Evolutionary conservation across 306 rosid genomes (phyloP).

Genomic region (Dryas octopetala): DNA sequence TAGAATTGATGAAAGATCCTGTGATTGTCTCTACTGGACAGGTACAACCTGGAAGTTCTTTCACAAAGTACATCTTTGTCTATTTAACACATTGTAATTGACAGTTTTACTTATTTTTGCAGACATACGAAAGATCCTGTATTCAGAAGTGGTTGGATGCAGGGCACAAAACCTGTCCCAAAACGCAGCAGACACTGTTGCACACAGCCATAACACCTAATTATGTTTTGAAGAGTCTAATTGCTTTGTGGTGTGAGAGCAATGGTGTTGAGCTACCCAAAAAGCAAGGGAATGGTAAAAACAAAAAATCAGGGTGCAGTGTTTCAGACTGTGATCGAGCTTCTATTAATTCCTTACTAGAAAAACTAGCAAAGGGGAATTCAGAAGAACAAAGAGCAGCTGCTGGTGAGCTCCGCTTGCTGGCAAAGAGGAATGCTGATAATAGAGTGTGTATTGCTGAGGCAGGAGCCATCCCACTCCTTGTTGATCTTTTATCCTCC

Average conservation of each 20-base stretch:
- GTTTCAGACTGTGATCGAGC: conserved; percentile 74
- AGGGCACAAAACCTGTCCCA: conserved; percentile 94
- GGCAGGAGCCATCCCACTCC: conserved; percentile 96
- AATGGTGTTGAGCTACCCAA: conserved; percentile 92
- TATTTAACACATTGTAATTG: neutral
- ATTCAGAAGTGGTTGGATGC: conserved; percentile 98
- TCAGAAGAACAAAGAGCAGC: conserved; percentile 88
- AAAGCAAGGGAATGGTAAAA: conserved; percentile 65
- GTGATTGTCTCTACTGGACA: conserved; percentile 96
- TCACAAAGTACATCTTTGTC: neutral
- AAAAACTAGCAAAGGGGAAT: conserved; percentile 60
- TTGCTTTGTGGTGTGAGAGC: conserved; percentile 94
- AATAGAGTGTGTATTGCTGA: conserved; percentile 95
- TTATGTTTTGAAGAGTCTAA: conserved; percentile 91
- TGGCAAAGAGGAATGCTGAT: conserved; percentile 94
- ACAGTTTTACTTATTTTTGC: conserved; percentile 33
- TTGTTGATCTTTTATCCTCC: conserved; percentile 76
- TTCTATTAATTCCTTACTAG: conserved; percentile 55
- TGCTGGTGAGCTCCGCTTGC: conserved; percentile 92
- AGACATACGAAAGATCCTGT: conserved; percentile 94
- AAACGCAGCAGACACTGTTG: conserved; percentile 80
- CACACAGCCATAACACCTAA: conserved; percentile 97
- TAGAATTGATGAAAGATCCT: conserved; percentile 94
- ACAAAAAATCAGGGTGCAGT: conserved; percentile 65
- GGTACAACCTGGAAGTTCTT: conserved; percentile 47